Evolutionary conservation across 164 flowering plant genomes (phyloP).

Genomic region (Liquidambar formosana): DNA sequence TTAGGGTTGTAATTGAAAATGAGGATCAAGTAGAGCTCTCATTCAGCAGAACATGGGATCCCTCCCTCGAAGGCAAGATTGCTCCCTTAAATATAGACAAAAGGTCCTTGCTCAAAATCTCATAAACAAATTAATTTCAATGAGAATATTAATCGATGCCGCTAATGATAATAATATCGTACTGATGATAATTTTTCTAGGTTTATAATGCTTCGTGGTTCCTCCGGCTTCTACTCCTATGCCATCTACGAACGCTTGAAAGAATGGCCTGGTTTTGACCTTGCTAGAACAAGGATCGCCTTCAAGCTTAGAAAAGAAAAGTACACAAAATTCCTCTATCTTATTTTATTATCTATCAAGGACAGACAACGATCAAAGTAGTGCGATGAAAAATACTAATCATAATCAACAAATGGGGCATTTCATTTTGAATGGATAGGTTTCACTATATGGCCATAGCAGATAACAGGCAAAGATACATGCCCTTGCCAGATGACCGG

Average conservation of each 20-base stretch:
- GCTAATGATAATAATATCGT: neutral
- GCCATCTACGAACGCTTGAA: conserved; percentile 80
- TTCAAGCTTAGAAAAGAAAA: conserved; percentile 90
- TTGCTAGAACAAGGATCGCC: conserved; percentile 63
- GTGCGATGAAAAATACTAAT: too few relatives aligned
- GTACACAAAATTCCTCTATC: conserved; percentile 30
- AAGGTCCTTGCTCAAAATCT: conserved; percentile 51
- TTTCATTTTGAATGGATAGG: conserved; percentile 41
- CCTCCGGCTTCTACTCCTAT: conserved; percentile 85
- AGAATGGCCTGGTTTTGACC: conserved; percentile 75
- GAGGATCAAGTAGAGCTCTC: conserved; percentile 86
- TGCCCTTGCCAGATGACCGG: conserved; percentile 94
- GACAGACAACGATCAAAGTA: too few relatives aligned
- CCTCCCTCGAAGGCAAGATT: conserved; percentile 56
- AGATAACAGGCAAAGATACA: conserved; percentile 70
- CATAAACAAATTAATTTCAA: neutral
- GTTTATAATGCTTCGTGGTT: conserved; percentile 76
- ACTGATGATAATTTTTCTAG: conserved; percentile 28
- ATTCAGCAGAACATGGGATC: conserved; percentile 76
- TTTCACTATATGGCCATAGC: conserved; percentile 89
- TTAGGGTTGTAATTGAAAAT: conserved; percentile 58
- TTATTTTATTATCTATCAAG: neutral
- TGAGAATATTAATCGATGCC: too few relatives aligned
- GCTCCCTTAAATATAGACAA: conserved; percentile 82
- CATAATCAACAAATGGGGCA: too few relatives aligned